Evolutionary conservation across 208 protist species (phyloP), one percentile per base, ranked within the genome.

Genomic region (Trypanosoma cruzi): DNA sequence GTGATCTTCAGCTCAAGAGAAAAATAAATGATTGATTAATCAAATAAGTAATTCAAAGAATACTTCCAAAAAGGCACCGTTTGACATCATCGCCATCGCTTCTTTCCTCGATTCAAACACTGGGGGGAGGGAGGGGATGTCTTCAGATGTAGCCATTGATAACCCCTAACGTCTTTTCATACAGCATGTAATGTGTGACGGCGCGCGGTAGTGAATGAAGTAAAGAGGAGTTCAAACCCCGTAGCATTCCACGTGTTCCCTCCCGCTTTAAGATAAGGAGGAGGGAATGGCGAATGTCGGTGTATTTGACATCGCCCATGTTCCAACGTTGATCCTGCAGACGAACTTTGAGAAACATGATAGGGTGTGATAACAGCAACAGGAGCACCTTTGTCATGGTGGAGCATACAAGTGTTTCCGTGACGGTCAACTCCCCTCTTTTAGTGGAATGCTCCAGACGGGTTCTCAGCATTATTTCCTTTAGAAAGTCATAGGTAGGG

Each of bases 401-500:
- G 20, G 92, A 93, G 67, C 92, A 97, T 54, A 84, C 37, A n/a
- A 71, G 80, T 13, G 94, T 80, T 64, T 95, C 92, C 4, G 77
- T 11, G 2, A 89, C 54, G 58, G 57, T 93, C 59, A 97, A 55
- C 52, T 85, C 78, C 13, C 31, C 26, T 29, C 61, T 52, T 50
- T 36, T 64, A 22, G 8, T 0, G 28, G 20, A 1, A 1, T 46
- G 0, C 32, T 36, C 5, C 18, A 29, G 0, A n/a, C 69, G 80
- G 50, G 81, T 68, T 55, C 66, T 72, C 29, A 94, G 66, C 14
- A 91, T n/a, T 4, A 74, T 40, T 3, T 42, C 42, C 73, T 97
- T 97, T 13, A 95, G 62, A 6, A 68, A 75, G 64, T 97, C 92
- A 68, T 97, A 97, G 16, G 81, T 91, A 24, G 92, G 92, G 7